Evolutionary conservation across 192 early-diverging fungal species (phyloP).

Genomic region (Coemansia brasiliensis): DNA sequence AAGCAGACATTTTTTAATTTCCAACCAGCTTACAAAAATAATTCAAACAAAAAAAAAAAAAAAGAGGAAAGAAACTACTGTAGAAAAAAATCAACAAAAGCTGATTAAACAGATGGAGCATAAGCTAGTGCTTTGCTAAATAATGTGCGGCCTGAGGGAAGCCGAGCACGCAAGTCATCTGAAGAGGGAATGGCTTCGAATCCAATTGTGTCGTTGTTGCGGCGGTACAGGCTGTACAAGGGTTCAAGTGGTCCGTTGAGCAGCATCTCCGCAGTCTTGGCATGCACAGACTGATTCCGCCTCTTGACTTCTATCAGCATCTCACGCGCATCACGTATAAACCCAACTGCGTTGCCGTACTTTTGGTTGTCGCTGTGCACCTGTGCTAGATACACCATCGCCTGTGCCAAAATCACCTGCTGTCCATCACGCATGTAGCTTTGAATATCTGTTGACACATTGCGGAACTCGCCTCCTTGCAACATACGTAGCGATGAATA

Average conservation of each 20-base stretch:
- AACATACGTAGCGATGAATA: constrained; percentile 31
- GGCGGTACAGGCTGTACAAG: constrained; percentile 47
- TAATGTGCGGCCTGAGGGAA: constrained; percentile 46
- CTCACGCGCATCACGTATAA: constrained; percentile 54
- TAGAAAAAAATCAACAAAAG: neutral
- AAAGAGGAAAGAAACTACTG: constrained; percentile 10
- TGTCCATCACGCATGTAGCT: constrained; percentile 56
- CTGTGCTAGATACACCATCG: constrained; percentile 52
- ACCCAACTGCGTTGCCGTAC: constrained; percentile 50
- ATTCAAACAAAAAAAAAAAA: constrained; percentile 1
- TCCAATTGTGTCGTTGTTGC: constrained; percentile 56
- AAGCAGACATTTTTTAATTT: constrained; percentile 10
- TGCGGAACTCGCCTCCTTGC: constrained; percentile 49
- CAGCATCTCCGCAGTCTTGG: constrained; percentile 38
- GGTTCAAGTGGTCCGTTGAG: constrained; percentile 42
- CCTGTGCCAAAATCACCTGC: constrained; percentile 48
- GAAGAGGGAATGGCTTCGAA: constrained; percentile 49
- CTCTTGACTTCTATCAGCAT: constrained; percentile 40
- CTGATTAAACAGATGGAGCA: constrained; percentile 2
- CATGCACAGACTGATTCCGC: constrained; percentile 44
- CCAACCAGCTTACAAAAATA: neutral
- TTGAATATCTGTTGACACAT: constrained; percentile 42
- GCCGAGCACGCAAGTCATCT: constrained; percentile 39
- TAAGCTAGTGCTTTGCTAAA: constrained; percentile 37
- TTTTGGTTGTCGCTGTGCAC: constrained; percentile 52